These are phyloP conservation scores for Asclepias syriaca DNA, from an alignment of 257 asterid species.

Conservation along the genomic window DNA sequence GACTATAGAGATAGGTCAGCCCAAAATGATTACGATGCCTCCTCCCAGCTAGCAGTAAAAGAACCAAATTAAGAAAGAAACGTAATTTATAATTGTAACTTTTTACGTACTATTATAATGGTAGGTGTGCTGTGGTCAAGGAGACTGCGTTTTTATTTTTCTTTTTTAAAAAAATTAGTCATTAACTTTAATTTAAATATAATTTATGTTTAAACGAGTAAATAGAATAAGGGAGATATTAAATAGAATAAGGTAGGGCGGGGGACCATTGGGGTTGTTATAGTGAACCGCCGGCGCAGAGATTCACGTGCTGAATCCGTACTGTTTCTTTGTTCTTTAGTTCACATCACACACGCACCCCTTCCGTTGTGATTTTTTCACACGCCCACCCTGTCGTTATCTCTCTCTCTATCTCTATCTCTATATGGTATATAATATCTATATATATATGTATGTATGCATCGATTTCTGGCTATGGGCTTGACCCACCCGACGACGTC, in stretches of 20 bases:
- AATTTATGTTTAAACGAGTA: too few relatives aligned
- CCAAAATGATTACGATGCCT: slow-evolving; percentile 1
- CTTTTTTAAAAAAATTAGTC: too few relatives aligned
- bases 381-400: background rate
- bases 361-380: background rate
- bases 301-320: slow-evolving; percentile 7
- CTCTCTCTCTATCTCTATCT: background rate
- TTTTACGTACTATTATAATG: too few relatives aligned
- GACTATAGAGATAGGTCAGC: background rate
- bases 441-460: too few relatives aligned
- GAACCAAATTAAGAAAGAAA: background rate
- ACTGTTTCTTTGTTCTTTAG: background rate
- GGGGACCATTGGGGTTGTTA: background rate
- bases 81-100: background rate
- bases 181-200: too few relatives aligned
- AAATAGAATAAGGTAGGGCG: too few relatives aligned
- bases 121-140: background rate
- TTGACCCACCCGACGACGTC: background rate
- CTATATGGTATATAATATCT: background rate
- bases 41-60: background rate
- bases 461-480: background rate
- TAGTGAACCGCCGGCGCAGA: background rate
- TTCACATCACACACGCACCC: background rate
- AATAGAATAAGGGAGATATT: too few relatives aligned
- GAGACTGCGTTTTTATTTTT: background rate